phyloP scores from a whole-genome alignment of 768 basidiomycete genomes.

The Hysterangium stoloniferum region DNA sequence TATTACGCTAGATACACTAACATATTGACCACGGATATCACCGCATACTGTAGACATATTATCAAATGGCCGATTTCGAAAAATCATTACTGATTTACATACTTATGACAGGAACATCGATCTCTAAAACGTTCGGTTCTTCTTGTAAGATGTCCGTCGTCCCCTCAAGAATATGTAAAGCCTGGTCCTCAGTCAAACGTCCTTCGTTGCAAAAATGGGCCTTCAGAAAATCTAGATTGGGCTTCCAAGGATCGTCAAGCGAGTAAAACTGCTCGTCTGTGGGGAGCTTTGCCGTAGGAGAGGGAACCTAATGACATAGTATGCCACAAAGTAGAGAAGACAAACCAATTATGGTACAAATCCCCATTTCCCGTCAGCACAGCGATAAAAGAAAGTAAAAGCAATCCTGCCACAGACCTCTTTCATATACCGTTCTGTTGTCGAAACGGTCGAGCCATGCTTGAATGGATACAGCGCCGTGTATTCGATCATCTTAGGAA shows the following conservation, averaged over 20 bases:
- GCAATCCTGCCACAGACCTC: not conserved
- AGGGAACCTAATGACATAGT: not conserved
- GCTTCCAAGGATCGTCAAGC: constrained; percentile 29
- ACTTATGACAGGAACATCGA: constrained; percentile 90
- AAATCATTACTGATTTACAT: too few species aligned
- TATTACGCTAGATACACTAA: too few species aligned
- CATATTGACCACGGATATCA: constrained; percentile 44
- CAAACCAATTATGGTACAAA: not conserved
- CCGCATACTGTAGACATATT: too few species aligned
- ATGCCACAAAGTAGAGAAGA: not conserved
- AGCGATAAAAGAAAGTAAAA: not conserved
- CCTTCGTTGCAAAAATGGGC: constrained; percentile 99
- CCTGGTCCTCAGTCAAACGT: too few species aligned
- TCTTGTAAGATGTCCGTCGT: constrained; percentile 55
- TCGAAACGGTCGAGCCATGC: constrained; percentile 32
- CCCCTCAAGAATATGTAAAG: constrained; percentile 68
- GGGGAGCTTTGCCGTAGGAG: not conserved
- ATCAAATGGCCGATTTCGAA: too few species aligned
- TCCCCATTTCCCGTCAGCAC: not conserved
- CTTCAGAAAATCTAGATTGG: too few species aligned
- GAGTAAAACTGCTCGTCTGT: not conserved
- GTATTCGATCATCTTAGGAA: constrained; percentile 69
- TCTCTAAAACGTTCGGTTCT: constrained; percentile 81
- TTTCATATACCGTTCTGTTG: not conserved
- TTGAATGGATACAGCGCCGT: constrained; percentile 88